These are phyloP conservation scores for Crotalaria pallida DNA, from an alignment of 306 rosid species.

Conservation along the genomic window DNA sequence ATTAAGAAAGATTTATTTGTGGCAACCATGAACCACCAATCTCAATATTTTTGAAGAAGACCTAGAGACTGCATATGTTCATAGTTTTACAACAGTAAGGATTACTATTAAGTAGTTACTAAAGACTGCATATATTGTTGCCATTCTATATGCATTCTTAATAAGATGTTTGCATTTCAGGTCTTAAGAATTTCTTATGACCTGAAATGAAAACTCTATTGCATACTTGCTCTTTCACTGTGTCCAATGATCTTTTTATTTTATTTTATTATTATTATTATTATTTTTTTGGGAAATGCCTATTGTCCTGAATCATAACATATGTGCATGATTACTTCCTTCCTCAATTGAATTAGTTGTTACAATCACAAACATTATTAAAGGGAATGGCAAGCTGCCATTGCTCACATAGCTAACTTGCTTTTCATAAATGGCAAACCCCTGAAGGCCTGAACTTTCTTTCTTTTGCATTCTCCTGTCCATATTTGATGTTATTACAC, in stretches of 20 bases:
- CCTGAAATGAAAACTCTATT: slow-evolving; percentile 6
- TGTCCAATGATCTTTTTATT: neutral
- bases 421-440: neutral
- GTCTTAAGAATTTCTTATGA: neutral
- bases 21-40: neutral
- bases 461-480: neutral
- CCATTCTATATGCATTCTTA: too few relatives aligned
- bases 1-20: neutral
- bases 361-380: neutral
- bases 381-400: neutral
- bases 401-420: neutral
- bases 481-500: neutral
- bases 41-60: neutral
- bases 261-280: too few relatives aligned
- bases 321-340: neutral
- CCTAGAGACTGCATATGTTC: too few relatives aligned
- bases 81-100: too few relatives aligned
- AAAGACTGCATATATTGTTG: too few relatives aligned
- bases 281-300: neutral
- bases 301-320: neutral
- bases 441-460: neutral
- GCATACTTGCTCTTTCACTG: neutral
- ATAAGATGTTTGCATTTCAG: too few relatives aligned
- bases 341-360: neutral
- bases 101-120: too few relatives aligned